Percentiles rank a stretch among this genome's conserved stretches.
phyloP scores from a whole-genome alignment of 352 stramenopile genomes.

The Pythium utonaiense region DNA sequence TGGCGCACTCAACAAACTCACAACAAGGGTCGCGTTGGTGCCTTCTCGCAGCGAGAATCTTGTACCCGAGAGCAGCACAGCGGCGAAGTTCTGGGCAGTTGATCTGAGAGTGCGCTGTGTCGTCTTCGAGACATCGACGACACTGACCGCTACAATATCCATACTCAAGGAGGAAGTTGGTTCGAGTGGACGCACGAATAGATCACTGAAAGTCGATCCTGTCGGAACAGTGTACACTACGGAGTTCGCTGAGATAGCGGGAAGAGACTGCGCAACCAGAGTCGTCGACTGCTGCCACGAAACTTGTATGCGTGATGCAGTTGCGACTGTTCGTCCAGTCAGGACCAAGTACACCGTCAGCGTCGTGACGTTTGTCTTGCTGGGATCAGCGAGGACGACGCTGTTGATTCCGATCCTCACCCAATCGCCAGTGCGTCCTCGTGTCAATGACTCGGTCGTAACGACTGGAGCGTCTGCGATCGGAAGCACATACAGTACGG shows the following conservation, averaged over 20 bases:
- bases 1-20: conserved; percentile 44
- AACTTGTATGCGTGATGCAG: conserved; percentile 27
- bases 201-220: conserved; percentile 16
- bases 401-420: conserved; percentile 34
- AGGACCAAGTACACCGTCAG: conserved; percentile 35
- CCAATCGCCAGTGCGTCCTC: conserved; percentile 29
- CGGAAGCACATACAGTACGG: conserved; percentile 32
- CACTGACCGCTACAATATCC: conserved; percentile 26
- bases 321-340: conserved; percentile 7
- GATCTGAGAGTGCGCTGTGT: conserved; percentile 28
- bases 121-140: conserved; percentile 45
- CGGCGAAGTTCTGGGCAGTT: conserved; percentile 31
- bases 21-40: conserved; percentile 7
- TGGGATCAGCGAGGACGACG: conserved; percentile 27
- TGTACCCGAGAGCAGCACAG: conserved; percentile 33
- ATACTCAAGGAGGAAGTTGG: background rate
- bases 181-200: conserved; percentile 26
- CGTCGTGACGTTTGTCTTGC: conserved; percentile 32
- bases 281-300: conserved; percentile 34
- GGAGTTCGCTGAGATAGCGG: conserved; percentile 27
- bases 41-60: conserved; percentile 47
- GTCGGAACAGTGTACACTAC: conserved; percentile 34
- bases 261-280: conserved; percentile 26
- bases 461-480: conserved; percentile 38
- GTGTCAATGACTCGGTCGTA: conserved; percentile 29